A percentile compares a stretch with the other conserved stretches of the same genome.
Conservation (phyloP, 2,329 filamentous ascomycete species). For the Fusarium subtropicale region DNA sequence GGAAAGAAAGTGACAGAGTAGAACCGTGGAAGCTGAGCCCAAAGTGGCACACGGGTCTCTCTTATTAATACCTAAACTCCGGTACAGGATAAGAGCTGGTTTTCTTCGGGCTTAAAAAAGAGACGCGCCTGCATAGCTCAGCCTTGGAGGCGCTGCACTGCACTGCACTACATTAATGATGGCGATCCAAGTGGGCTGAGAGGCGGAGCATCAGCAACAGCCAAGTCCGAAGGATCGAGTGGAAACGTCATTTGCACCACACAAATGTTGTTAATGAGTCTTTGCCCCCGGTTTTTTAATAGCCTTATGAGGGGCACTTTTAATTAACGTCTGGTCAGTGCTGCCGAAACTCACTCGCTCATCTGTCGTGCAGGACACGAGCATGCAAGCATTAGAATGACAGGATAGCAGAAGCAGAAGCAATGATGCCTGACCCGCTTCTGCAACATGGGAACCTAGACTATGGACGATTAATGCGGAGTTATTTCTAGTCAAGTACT, state of each 20-base stretch:
- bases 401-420: neutral
- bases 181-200: conserved; percentile 35
- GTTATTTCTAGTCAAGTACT: conserved; percentile 2
- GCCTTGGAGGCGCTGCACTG: conserved; percentile 34
- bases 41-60: conserved; percentile 21
- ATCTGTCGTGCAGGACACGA: conserved; percentile 8
- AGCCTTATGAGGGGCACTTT: conserved; percentile 21
- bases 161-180: conserved; percentile 9
- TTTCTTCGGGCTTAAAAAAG: conserved; percentile 21
- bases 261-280: conserved; percentile 5
- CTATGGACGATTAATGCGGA: neutral
- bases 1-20: conserved; percentile 3
- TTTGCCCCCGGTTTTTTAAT: conserved; percentile 6
- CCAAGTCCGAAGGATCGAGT: conserved; percentile 18
- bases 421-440: conserved; percentile 27
- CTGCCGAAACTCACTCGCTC: conserved; percentile 9
- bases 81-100: neutral
- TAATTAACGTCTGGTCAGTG: conserved; percentile 26
- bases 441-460: conserved; percentile 5
- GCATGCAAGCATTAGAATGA: neutral
- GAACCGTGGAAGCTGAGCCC: conserved; percentile 9
- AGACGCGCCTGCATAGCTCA: conserved; percentile 27
- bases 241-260: conserved; percentile 37
- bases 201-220: conserved; percentile 33
- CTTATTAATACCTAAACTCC: conserved; percentile 31